These are phyloP conservation scores for Neurospora intermedia DNA, from an alignment of 495 filamentous ascomycete genomes.

Conservation along the genomic window DNA sequence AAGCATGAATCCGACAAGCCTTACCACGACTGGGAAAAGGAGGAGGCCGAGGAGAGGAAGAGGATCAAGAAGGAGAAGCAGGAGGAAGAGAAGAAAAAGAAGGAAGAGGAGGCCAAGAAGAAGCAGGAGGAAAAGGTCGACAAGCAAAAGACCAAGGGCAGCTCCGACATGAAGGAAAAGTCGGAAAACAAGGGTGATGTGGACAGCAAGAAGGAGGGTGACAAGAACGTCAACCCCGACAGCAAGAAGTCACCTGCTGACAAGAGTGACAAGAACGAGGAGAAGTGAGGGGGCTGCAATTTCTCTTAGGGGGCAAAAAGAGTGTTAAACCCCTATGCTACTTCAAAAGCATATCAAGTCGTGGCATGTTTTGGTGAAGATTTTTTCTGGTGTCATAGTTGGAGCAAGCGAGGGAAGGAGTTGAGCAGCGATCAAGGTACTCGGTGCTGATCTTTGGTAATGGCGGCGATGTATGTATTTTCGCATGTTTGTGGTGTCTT, in stretches of 20 bases:
- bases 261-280: slow-evolving; percentile 5
- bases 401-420: not conserved
- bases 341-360: not conserved
- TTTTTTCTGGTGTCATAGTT: not conserved
- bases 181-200: slow-evolving; percentile 4
- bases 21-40: slow-evolving; percentile 26
- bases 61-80: slow-evolving; percentile 22
- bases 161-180: slow-evolving; percentile 7
- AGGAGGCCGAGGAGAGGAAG: slow-evolving; percentile 25
- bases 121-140: slow-evolving; percentile 15
- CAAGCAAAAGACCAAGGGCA: slow-evolving; percentile 12
- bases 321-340: not conserved
- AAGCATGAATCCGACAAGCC: slow-evolving; percentile 41
- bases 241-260: not conserved
- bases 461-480: not conserved
- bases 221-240: slow-evolving; percentile 4
- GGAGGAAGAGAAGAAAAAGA: slow-evolving; percentile 24
- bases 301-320: not conserved
- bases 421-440: not conserved
- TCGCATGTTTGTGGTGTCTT: too few relatives aligned
- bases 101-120: slow-evolving; percentile 18
- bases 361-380: not conserved
- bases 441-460: not conserved
- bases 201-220: slow-evolving; percentile 4
- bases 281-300: not conserved